Evolutionary conservation across 2,329 filamentous ascomycete species (phyloP), one percentile per base, ranked within the genome.

Genomic region (Fusarium domesticum): DNA sequence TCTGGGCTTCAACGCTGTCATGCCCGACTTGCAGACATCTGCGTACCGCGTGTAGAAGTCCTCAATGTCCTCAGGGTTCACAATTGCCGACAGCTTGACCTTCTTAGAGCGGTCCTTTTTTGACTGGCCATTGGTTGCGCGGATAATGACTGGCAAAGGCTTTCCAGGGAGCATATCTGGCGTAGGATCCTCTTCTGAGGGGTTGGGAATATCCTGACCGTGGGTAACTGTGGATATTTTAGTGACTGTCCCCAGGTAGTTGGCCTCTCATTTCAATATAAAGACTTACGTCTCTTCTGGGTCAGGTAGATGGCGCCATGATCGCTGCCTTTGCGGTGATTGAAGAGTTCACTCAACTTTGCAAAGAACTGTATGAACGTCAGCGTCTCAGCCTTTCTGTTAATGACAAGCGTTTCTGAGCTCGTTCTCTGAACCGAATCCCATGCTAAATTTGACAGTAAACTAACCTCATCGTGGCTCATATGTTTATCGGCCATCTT

Each of bases 1-100:
- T 57, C 93, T 79, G 64, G 95, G 96, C 80, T 96, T 97, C 70
- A 98, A 65, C 6, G 85, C 84, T 37, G 80, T 77, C 90, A 97
- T 96, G 6, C 90, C 89, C 0, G 77, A 73, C 73, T 95, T 96
- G 70, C 91, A 96, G 3, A 90, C 77, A 56, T 97, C 93, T 17
- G 90, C 91, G 71, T 97, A 98, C 39, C 81, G 77, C 20, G 74
- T 71, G 66, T 90, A 98, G 63, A 98, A 98, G 0, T 67, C 72
- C 42, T 95, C 90, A 10, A 97, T 66, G 5, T 85, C 81, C 45
- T 84, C 80, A 1, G 86, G 81, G 43, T 85, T 77, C 1, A 97
- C 90, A 0, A 96, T 68, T 0, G 93, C 97, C 3, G 88, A 89
- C 18, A 96, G 64, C 67, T 91, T 95, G 55, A 87, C 69, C 54